Percentiles rank a stretch among this genome's conserved stretches.
Conservation (phyloP, 1,284 basidiomycete genomes). For the Cryptococcus sp. region DNA sequence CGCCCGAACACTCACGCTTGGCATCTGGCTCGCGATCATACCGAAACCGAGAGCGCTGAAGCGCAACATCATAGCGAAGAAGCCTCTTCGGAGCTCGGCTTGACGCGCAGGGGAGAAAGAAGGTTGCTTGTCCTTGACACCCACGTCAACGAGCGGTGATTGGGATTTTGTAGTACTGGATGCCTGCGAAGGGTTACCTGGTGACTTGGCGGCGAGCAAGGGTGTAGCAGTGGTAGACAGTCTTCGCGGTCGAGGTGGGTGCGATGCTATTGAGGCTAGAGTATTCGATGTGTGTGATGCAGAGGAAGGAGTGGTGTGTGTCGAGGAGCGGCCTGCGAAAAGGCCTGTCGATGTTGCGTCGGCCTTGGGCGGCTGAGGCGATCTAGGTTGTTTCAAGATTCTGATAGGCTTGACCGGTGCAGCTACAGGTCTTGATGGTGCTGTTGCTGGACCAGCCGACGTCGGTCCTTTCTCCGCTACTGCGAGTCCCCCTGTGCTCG, state of each 20-base stretch:
- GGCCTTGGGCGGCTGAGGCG: background rate
- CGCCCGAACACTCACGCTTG: constrained; percentile 24
- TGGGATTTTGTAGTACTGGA: background rate
- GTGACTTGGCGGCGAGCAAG: background rate
- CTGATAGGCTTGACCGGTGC: no score
- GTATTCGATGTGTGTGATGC: background rate
- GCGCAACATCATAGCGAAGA: constrained; percentile 22
- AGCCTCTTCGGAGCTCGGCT: constrained; percentile 12
- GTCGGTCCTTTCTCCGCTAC: no score
- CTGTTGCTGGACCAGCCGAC: no score
- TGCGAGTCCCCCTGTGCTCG: background rate
- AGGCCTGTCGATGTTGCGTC: background rate
- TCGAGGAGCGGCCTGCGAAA: background rate
- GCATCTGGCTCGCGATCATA: constrained; percentile 30
- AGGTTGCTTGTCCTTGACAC: background rate
- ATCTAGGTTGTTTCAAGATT: background rate
- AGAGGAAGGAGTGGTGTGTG: background rate
- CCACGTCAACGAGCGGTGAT: constrained; percentile 2
- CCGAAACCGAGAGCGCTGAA: constrained; percentile 27
- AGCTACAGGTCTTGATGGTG: no score
- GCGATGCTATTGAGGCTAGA: background rate
- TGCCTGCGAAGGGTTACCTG: background rate
- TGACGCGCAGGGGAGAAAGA: constrained; percentile 13
- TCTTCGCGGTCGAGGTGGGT: background rate
- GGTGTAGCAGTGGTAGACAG: background rate